Evolutionary conservation across 331 rosid genomes (phyloP), one percentile per base, ranked within the genome.

Genomic region (Pyrus hybrid): DNA sequence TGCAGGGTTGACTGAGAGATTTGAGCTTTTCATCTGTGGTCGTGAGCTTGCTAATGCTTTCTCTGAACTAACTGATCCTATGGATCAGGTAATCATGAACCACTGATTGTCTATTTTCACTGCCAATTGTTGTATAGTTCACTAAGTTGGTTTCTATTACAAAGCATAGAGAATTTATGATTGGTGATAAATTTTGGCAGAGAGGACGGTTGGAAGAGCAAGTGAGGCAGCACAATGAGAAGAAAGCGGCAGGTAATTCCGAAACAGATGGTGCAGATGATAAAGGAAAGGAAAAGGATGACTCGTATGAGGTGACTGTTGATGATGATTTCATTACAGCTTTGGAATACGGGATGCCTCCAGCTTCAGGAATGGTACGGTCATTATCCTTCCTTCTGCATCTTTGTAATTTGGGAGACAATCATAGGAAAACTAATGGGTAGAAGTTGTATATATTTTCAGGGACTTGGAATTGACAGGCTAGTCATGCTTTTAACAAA

Each of bases 281-380:
- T 77, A 85, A 85, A 37, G 79, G 63, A 56, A 76, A 35, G 70
- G 80, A 85, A 75, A 77, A 83, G 49, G 96, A 91, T 67, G 90
- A 87, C 21, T 79, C 63, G 1, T 93, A 91, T 76, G 96, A 91
- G 73, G 97, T 94, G 82, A 88, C 89, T 26, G 91, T 94, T 77
- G 98, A 94, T 75, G 96, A 94, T 49, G 98, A 94, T 82, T 94
- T 94, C 72, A 65, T 94, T 53, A 94, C 97, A 10, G 97, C 98
- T 81, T 81, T 93, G 91, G 98, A 93, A 80, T 91, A 93, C 75
- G 98, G 98, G 76, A 91, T 93, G 98, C 98, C 98, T 78, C 96
- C 97, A 30, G 97, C 98, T 64, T 91, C 97, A 25, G 97, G 97
- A 88, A 80, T 94, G 98, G 98, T 93, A 90, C 73, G 63, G 37